Evolutionary conservation across 352 stramenopile genomes (phyloP).

Genomic region (Pythium volutum): DNA sequence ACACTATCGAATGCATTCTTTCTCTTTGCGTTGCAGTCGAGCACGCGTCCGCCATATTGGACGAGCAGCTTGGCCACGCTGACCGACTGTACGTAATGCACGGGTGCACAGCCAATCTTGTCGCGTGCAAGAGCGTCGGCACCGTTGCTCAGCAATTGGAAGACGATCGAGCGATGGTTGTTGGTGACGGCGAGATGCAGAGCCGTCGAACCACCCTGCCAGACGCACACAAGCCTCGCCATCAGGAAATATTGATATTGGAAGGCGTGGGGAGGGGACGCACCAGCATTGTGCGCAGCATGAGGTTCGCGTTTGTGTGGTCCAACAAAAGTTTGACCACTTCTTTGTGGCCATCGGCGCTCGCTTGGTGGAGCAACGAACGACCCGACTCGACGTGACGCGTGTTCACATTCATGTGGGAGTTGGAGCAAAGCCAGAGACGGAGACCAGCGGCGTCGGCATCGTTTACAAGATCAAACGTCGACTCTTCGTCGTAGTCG

Average conservation of each 20-base stretch:
- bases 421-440: conserved; percentile 21
- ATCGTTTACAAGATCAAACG: conserved; percentile 32
- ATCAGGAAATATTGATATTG: neutral
- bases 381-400: conserved; percentile 36
- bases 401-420: conserved; percentile 33
- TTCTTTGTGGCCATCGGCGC: conserved; percentile 44
- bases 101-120: conserved; percentile 57
- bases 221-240: neutral
- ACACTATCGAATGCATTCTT: conserved; percentile 49
- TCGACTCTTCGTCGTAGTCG: conserved; percentile 2
- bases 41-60: conserved; percentile 51
- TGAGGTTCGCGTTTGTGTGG: conserved; percentile 44
- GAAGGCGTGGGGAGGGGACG: neutral
- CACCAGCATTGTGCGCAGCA: conserved; percentile 66
- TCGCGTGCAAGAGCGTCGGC: conserved; percentile 51
- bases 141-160: conserved; percentile 66
- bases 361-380: conserved; percentile 62
- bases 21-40: conserved; percentile 62
- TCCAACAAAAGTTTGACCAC: conserved; percentile 55
- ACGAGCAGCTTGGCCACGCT: conserved; percentile 63
- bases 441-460: conserved; percentile 30
- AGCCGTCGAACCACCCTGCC: conserved; percentile 52
- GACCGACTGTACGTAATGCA: conserved; percentile 69
- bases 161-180: conserved; percentile 56
- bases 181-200: conserved; percentile 61